Conservation (phyloP, 1,284 basidiomycete genomes). For the Ganoderma sinense region DNA sequence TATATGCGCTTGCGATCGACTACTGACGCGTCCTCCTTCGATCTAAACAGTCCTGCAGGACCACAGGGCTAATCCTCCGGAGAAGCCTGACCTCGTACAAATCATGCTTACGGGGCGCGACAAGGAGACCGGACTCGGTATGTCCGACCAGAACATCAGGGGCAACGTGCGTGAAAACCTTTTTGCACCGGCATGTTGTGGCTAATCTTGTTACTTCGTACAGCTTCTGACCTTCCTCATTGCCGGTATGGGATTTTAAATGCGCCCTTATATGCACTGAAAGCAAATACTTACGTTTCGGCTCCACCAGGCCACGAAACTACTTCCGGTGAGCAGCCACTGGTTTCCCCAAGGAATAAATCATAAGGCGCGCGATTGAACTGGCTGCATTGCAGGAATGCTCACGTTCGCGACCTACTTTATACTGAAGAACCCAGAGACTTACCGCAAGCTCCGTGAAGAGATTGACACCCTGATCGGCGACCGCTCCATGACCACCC, state of each 20-base stretch:
- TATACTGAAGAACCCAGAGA: conserved; percentile 52
- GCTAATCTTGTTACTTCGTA: not conserved
- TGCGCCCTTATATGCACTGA: not conserved
- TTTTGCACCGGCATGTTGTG: not conserved
- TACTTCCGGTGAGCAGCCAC: conserved; percentile 43
- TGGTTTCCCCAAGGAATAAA: no score
- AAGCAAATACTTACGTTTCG: not conserved
- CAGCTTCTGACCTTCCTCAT: conserved; percentile 59
- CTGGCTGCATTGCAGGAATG: conserved; percentile 37
- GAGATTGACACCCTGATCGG: conserved; percentile 55
- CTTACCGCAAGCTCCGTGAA: conserved; percentile 51
- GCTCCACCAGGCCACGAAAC: conserved; percentile 51
- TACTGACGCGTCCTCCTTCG: not conserved
- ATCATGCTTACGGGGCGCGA: conserved; percentile 54
- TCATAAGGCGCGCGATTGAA: no score
- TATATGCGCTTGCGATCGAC: not conserved
- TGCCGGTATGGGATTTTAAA: conserved; percentile 42
- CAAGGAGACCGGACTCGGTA: conserved; percentile 48
- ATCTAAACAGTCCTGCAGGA: conserved; percentile 43
- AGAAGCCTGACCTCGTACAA: conserved; percentile 50
- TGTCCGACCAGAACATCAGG: conserved; percentile 52
- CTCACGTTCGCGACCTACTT: conserved; percentile 50
- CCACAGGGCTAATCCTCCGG: conserved; percentile 43
- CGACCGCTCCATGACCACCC: conserved; percentile 43
- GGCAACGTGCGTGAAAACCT: conserved; percentile 44